These are phyloP conservation scores for Penicillium olsonii DNA, from an alignment of 2,329 filamentous ascomycete species.

Conservation along the genomic window DNA sequence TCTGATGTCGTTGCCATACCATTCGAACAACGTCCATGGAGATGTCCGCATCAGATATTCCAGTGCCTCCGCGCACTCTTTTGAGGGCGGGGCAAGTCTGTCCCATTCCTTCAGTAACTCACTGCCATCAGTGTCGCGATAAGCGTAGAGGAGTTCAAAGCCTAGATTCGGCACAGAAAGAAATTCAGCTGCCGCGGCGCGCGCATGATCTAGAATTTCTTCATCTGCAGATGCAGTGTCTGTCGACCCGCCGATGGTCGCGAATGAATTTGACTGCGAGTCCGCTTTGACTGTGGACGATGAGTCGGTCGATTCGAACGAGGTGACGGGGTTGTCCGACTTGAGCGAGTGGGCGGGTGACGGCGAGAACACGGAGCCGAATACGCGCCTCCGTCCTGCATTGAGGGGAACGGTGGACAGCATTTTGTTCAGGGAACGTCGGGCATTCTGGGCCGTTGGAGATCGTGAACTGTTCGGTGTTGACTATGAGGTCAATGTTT, in stretches of 20 bases:
- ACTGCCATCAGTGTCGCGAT: conserved; percentile 27
- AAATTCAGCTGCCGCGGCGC: conserved; percentile 43
- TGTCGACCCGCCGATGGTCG: conserved; percentile 9
- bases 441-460: conserved; percentile 15
- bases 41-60: conserved; percentile 30
- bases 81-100: conserved; percentile 28
- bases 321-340: conserved; percentile 16
- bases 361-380: conserved; percentile 47
- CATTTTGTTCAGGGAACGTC: conserved; percentile 23
- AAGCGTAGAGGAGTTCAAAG: conserved; percentile 31
- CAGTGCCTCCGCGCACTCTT: conserved; percentile 36
- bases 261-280: conserved; percentile 15
- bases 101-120: conserved; percentile 35
- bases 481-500: conserved; percentile 5
- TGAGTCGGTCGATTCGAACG: conserved; percentile 19
- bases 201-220: conserved; percentile 42
- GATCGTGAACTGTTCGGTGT: not conserved
- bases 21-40: conserved; percentile 38
- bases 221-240: conserved; percentile 29
- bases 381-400: conserved; percentile 41
- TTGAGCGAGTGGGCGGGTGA: conserved; percentile 33
- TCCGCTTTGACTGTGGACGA: conserved; percentile 19
- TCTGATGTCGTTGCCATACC: conserved; percentile 47
- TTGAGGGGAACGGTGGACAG: conserved; percentile 26
- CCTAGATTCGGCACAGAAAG: conserved; percentile 40